Evolutionary conservation across 257 asterid species (phyloP).

Genomic region (Nicotiana noctiflora): DNA sequence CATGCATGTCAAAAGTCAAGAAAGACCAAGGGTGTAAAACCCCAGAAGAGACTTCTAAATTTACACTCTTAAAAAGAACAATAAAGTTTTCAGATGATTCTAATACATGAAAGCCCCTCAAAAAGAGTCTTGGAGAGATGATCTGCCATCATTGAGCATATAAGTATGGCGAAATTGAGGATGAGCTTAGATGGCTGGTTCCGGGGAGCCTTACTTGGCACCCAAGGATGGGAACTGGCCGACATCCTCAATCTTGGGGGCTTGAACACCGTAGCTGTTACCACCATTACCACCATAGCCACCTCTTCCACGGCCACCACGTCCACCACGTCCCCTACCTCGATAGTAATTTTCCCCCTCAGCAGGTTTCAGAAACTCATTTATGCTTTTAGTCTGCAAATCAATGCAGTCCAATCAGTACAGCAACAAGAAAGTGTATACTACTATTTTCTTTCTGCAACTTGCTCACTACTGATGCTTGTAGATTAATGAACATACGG

Average conservation of each 20-base stretch:
- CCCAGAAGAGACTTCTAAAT: slow-evolving; percentile 26
- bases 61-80: slow-evolving; percentile 25
- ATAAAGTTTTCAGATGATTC: slow-evolving; percentile 8
- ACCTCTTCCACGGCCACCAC: slow-evolving; percentile 44
- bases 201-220: slow-evolving; percentile 17
- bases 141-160: slow-evolving; percentile 1
- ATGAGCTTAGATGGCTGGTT: slow-evolving; percentile 3
- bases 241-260: slow-evolving; percentile 32
- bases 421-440: background rate
- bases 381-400: slow-evolving; percentile 54
- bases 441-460: background rate
- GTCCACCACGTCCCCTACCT: slow-evolving; percentile 34
- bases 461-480: background rate
- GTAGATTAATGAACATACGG: background rate
- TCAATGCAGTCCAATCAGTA: background rate
- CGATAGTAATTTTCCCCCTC: slow-evolving; percentile 42
- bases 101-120: slow-evolving; percentile 7
- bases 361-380: slow-evolving; percentile 57
- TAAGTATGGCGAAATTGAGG: background rate
- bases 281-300: slow-evolving; percentile 13
- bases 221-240: slow-evolving; percentile 36
- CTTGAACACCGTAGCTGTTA: slow-evolving; percentile 13
- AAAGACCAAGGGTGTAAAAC: slow-evolving; percentile 9
- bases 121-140: background rate
- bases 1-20: slow-evolving; percentile 18